Evolutionary conservation across 371 early-diverging fungal genomes (phyloP), one percentile per base, ranked within the genome.

Genomic region (Nosema granulosis): DNA sequence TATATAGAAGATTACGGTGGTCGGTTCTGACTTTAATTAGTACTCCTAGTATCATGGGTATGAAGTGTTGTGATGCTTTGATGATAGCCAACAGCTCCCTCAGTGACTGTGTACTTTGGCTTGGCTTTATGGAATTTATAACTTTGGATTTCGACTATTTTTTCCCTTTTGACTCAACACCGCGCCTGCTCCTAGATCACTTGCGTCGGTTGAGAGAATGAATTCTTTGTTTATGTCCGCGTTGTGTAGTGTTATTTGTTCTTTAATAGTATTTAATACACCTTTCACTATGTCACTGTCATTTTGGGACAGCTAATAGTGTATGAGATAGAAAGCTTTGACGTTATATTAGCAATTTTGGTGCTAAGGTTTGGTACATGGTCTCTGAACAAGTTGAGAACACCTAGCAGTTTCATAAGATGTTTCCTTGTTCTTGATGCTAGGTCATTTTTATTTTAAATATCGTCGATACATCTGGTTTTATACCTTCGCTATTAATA

Each of bases 371-470:
- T 59, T 37, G 38, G 58, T 4, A 70, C 29, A 22, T 35, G 58
- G 29, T 32, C 58, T 20, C 70, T 56, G 16, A 70, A 70, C 70
- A 56, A 70, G 58, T 70, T 69, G 18, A 70, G 1, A 6, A 70
- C 22, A 31, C 70, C 70, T 51, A 70, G 18, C 18, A 70, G 16
- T 51, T 70, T 16, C 35, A 24, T 54, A 32, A 70, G 1, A 13
- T 70, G 2, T 38, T 70, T 70, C 13, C 24, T 34, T 1, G 56
- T 70, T 52, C 16, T 54, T 13, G 57, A 38, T 20, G 6, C n/a
- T 56, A 20, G 18, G 11, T n/a, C 26, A 18, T 11, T 57, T 26
- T 37, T 1, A 58, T 12, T 26, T 74, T 6, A 9, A 67, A 22
- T 9, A 74, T 29, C 1, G 12, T 18, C 35, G 75, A 29, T 22